A percentile compares a stretch with the other conserved stretches of the same genome.
phyloP scores from a whole-genome alignment of 768 basidiomycete species.

The Candolleomyces eurysporus region DNA sequence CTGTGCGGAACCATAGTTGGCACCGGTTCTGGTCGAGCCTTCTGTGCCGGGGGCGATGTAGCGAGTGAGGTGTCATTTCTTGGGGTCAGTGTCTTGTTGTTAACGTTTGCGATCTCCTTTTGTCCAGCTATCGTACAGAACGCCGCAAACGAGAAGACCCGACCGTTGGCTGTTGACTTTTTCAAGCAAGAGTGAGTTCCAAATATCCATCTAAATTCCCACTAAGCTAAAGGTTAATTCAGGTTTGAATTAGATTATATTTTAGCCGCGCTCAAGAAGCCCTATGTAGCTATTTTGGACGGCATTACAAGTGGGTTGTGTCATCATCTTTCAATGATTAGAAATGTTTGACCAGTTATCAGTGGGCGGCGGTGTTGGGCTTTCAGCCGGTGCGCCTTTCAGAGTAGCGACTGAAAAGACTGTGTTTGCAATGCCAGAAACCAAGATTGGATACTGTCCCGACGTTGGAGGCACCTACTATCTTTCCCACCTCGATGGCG shows the following conservation, averaged over 20 bases:
- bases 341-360: slow-evolving; percentile 7
- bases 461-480: slow-evolving; percentile 94
- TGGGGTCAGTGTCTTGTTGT: not conserved
- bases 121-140: slow-evolving; percentile 55
- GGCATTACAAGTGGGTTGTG: slow-evolving; percentile 80
- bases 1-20: slow-evolving; percentile 73
- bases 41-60: slow-evolving; percentile 96
- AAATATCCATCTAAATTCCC: slow-evolving; percentile 15
- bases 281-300: slow-evolving; percentile 90
- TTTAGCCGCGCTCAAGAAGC: slow-evolving; percentile 69
- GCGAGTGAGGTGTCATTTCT: slow-evolving; percentile 53
- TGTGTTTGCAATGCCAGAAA: slow-evolving; percentile 94
- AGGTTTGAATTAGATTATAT: slow-evolving; percentile 83
- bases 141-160: slow-evolving; percentile 49
- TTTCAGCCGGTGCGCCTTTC: slow-evolving; percentile 81
- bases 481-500: slow-evolving; percentile 85
- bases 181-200: slow-evolving; percentile 82
- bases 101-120: not conserved
- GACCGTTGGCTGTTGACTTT: slow-evolving; percentile 71
- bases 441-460: slow-evolving; percentile 85
- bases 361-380: slow-evolving; percentile 98
- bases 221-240: slow-evolving; percentile 9
- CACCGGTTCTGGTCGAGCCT: slow-evolving; percentile 69
- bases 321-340: slow-evolving; percentile 6
- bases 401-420: slow-evolving; percentile 94